phyloP scores from a whole-genome alignment of 768 basidiomycete genomes.

The Floccularia luteovirens region DNA sequence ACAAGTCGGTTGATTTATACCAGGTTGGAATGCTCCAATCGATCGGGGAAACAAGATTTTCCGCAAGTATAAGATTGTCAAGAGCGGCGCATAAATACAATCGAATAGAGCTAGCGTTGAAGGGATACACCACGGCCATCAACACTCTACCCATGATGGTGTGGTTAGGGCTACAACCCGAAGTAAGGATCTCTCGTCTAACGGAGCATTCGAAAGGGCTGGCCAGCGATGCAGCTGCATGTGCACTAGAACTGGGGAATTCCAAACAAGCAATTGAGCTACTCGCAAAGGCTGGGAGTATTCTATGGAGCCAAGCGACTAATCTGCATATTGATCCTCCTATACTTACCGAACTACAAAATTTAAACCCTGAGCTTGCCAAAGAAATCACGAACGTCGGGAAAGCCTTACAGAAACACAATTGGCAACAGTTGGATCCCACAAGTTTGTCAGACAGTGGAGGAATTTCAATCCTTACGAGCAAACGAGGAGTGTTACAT shows the following conservation, averaged over 20 bases:
- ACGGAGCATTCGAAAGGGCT: neutral
- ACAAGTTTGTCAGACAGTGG: neutral
- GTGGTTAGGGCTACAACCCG: neutral
- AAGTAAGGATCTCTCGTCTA: neutral
- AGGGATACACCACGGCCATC: neutral
- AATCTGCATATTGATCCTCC: neutral
- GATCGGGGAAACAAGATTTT: neutral
- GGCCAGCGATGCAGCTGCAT: slow-evolving; percentile 1
- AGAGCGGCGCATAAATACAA: neutral
- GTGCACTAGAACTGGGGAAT: neutral
- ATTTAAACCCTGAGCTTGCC: neutral
- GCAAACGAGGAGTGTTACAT: neutral
- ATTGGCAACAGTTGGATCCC: neutral
- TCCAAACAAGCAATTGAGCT: neutral
- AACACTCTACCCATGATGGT: neutral
- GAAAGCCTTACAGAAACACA: neutral
- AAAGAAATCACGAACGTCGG: neutral
- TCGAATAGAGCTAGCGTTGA: neutral
- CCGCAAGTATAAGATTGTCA: neutral
- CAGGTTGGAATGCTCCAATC: neutral
- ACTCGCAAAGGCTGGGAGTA: neutral
- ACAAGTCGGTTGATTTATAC: neutral
- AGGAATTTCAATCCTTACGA: neutral
- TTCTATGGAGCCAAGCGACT: slow-evolving; percentile 1
- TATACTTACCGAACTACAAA: neutral